Evolutionary conservation across 805 yeast genomes (phyloP).

Genomic region (Cyberlindnera suaveolens): DNA sequence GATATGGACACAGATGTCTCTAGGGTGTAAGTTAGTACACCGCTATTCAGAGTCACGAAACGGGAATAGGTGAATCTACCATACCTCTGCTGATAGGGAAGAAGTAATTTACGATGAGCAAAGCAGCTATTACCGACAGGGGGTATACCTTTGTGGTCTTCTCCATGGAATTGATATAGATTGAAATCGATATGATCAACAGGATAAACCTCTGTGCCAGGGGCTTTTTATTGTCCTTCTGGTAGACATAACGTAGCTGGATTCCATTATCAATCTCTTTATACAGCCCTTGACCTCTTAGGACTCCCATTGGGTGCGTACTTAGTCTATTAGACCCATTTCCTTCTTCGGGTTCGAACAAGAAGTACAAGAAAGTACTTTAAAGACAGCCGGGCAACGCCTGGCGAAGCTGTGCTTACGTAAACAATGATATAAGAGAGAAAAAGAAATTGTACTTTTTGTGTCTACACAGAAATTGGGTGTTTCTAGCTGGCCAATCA

Average conservation of each 20-base stretch:
- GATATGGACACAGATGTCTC: constrained; percentile 37
- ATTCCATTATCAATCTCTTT: constrained; percentile 3
- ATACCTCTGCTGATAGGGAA: background rate
- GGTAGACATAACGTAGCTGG: constrained; percentile 6
- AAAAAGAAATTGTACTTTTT: no score
- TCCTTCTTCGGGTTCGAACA: no score
- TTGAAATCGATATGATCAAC: background rate
- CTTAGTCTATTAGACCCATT: no score
- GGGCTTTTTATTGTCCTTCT: background rate
- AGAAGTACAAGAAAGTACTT: no score
- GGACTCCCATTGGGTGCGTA: background rate
- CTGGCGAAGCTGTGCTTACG: no score
- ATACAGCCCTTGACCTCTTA: background rate
- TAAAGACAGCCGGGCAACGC: no score
- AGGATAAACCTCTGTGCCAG: background rate
- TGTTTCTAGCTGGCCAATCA: no score
- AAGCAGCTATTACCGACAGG: background rate
- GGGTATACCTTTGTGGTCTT: no score
- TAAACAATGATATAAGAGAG: no score
- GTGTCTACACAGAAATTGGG: no score
- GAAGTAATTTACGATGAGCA: background rate
- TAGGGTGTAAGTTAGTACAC: background rate
- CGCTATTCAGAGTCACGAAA: background rate
- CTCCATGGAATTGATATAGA: background rate
- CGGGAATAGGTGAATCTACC: no score